Percentiles rank a stretch among this genome's conserved stretches.
Conservation (phyloP, 805 yeast species). For the Lipomyces anomalus region DNA sequence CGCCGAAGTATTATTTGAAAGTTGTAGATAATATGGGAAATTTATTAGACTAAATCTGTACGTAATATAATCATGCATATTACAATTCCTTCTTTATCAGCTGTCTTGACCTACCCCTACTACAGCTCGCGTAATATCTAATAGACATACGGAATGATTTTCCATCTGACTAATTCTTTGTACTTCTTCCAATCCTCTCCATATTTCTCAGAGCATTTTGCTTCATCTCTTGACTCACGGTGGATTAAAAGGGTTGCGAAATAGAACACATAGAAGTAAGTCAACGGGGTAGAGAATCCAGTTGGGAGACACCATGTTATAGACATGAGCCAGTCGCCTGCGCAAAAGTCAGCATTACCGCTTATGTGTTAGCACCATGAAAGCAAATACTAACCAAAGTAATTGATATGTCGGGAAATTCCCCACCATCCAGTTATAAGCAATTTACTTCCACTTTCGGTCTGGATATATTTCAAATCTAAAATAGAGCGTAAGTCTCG, state of each 20-base stretch:
- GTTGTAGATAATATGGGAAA: constrained; percentile 34
- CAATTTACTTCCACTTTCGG: constrained; percentile 64
- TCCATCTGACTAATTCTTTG: constrained; percentile 74
- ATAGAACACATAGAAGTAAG: constrained; percentile 81
- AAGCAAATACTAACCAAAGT: constrained; percentile 45
- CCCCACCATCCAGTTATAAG: constrained; percentile 97
- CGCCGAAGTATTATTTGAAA: constrained; percentile 40
- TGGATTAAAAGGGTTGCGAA: constrained; percentile 79
- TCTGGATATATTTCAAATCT: constrained; percentile 56
- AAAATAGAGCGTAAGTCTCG: background rate
- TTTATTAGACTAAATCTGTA: no score
- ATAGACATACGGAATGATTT: constrained; percentile 83
- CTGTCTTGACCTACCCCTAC: no score
- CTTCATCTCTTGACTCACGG: constrained; percentile 87
- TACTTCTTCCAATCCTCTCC: constrained; percentile 83
- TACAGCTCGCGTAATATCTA: no score
- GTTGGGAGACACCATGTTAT: constrained; percentile 91
- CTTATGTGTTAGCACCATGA: background rate
- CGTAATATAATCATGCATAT: no score
- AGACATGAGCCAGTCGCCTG: constrained; percentile 83
- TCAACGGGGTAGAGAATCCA: constrained; percentile 70
- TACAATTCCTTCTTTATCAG: no score
- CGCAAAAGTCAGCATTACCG: no score
- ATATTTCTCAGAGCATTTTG: constrained; percentile 80
- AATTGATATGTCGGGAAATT: constrained; percentile 83